These are phyloP conservation scores for Corniculantispora saksenae DNA, from an alignment of 2,329 filamentous ascomycete species.

Conservation along the genomic window DNA sequence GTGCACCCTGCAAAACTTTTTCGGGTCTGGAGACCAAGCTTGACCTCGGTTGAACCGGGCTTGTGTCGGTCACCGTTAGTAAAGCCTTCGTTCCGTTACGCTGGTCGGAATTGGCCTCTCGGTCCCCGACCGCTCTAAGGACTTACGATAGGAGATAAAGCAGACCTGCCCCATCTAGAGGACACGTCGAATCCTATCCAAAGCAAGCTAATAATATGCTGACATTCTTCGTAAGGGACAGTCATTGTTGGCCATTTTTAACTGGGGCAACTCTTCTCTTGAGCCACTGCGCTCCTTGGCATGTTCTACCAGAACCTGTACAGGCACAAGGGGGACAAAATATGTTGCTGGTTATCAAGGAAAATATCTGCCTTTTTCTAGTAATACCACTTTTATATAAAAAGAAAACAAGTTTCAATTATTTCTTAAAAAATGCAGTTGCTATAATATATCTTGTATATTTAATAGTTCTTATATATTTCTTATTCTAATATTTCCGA, in stretches of 20 bases:
- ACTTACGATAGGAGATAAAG: slow-evolving; percentile 18
- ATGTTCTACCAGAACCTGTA: background rate
- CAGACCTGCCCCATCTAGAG: background rate
- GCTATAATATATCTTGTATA: too few species aligned
- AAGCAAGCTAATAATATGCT: slow-evolving; percentile 9
- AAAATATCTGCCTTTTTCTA: too few species aligned
- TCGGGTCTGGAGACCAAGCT: slow-evolving; percentile 12
- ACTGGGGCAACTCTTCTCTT: background rate
- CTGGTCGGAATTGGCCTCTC: slow-evolving; percentile 8
- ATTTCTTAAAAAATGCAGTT: too few species aligned
- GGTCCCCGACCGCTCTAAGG: slow-evolving; percentile 18
- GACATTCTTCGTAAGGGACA: slow-evolving; percentile 15
- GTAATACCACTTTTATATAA: too few species aligned
- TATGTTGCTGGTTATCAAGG: too few species aligned
- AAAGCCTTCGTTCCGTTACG: slow-evolving; percentile 13
- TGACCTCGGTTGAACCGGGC: slow-evolving; percentile 22
- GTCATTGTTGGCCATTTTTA: background rate
- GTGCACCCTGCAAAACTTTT: slow-evolving; percentile 15
- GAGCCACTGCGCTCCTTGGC: background rate
- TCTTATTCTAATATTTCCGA: too few species aligned
- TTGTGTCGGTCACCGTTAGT: slow-evolving; percentile 21
- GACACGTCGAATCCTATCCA: background rate
- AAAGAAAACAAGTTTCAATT: too few species aligned
- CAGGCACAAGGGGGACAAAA: too few species aligned
- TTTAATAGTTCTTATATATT: too few species aligned